A percentile compares a stretch with the other conserved stretches of the same genome.
phyloP scores from a whole-genome alignment of 2,329 filamentous ascomycete genomes.

The Cordyceps fumosorosea region DNA sequence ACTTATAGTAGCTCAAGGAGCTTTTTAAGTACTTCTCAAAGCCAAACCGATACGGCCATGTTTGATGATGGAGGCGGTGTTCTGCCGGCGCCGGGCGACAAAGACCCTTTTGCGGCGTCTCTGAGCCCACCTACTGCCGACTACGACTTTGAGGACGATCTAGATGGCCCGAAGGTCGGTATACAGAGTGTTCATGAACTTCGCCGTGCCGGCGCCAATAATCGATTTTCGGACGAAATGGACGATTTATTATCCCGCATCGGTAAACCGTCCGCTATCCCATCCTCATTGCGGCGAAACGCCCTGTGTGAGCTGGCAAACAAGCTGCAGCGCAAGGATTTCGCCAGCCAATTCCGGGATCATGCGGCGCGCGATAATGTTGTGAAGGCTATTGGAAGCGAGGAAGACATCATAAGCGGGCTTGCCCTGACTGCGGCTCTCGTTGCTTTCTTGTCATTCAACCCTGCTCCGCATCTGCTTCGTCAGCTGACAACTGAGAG shows the following conservation, averaged over 20 bases:
- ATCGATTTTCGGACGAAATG: conserved; percentile 58
- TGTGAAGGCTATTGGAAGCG: conserved; percentile 52
- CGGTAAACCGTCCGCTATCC: conserved; percentile 39
- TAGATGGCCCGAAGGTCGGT: conserved; percentile 36
- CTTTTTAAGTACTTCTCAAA: conserved; percentile 23
- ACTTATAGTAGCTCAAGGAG: conserved; percentile 31
- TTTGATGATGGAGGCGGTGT: conserved; percentile 1
- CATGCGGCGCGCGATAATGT: conserved; percentile 65
- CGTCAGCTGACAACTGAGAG: conserved; percentile 50
- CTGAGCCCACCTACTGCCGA: conserved; percentile 18
- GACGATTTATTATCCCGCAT: conserved; percentile 58
- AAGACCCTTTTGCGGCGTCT: neutral
- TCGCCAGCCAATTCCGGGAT: conserved; percentile 64
- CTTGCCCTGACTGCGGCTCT: conserved; percentile 60
- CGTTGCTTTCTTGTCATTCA: conserved; percentile 53
- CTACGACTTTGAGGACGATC: conserved; percentile 27
- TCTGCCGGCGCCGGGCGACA: neutral
- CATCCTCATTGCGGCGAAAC: conserved; percentile 48
- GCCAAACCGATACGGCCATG: conserved; percentile 15
- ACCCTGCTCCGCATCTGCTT: conserved; percentile 53
- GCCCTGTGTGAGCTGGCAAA: conserved; percentile 54
- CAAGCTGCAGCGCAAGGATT: conserved; percentile 55
- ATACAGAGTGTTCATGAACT: conserved; percentile 61
- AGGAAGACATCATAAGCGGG: conserved; percentile 54
- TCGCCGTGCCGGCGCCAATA: conserved; percentile 59